Conservation (phyloP, 495 filamentous ascomycete genomes). For the Xylaria acuta region DNA sequence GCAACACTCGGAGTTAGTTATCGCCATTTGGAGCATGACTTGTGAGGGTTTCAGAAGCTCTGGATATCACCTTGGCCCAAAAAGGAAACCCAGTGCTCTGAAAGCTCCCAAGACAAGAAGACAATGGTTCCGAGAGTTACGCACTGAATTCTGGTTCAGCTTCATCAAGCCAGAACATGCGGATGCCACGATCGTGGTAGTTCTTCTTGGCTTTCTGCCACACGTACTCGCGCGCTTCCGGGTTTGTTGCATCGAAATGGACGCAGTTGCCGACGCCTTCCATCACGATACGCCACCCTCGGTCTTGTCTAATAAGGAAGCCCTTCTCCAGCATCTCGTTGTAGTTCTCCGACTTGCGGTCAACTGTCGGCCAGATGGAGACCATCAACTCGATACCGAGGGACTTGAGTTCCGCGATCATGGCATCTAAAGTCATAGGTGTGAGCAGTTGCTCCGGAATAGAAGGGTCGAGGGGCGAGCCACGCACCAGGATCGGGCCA, state of each 20-base stretch:
- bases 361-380: conserved; percentile 66
- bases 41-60: too few species aligned
- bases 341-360: conserved; percentile 58
- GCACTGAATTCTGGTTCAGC: conserved; percentile 62
- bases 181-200: conserved; percentile 64
- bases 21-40: not conserved
- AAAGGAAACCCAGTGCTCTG: too few species aligned
- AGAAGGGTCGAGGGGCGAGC: not conserved
- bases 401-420: conserved; percentile 60
- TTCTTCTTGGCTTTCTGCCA: conserved; percentile 61
- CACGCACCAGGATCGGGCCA: conserved; percentile 55
- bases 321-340: conserved; percentile 61
- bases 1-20: not conserved
- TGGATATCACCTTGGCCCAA: too few species aligned
- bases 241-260: conserved; percentile 64
- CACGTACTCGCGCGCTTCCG: conserved; percentile 55
- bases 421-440: conserved; percentile 41
- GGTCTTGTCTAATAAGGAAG: conserved; percentile 59
- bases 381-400: conserved; percentile 65
- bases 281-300: conserved; percentile 59
- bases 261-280: conserved; percentile 60
- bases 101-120: not conserved
- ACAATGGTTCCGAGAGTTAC: too few species aligned
- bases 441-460: conserved; percentile 28
- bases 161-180: conserved; percentile 67